These are phyloP conservation scores for Debaryomyces singareniensis DNA, from an alignment of 1,139 yeast species.

Conservation along the genomic window DNA sequence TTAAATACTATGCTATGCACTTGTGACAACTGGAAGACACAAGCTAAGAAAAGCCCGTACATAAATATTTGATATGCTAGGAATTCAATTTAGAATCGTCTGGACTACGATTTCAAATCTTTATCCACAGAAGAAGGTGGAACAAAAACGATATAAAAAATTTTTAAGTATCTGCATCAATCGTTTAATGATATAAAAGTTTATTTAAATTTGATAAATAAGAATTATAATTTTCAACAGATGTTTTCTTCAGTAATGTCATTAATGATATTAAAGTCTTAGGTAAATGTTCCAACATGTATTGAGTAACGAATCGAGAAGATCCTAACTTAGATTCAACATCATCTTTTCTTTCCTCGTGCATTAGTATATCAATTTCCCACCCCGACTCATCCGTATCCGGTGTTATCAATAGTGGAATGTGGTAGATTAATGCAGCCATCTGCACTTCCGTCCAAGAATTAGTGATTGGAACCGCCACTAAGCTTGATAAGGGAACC, in stretches of 20 bases:
- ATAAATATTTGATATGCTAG: no score
- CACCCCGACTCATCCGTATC: constrained; percentile 12
- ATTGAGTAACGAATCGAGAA: background rate
- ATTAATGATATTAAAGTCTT: constrained; percentile 1
- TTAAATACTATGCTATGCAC: no score
- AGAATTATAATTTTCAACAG: constrained; percentile 2
- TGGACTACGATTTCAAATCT: no score
- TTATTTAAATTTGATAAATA: constrained; percentile 2
- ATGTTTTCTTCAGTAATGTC: constrained; percentile 1
- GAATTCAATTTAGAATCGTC: no score
- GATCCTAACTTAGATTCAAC: background rate
- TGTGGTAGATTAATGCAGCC: constrained; percentile 16
- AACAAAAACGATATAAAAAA: no score
- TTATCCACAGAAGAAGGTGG: no score
- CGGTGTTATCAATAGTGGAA: constrained; percentile 29
- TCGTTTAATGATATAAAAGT: background rate
- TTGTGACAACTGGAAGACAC: background rate
- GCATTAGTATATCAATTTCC: constrained; percentile 14
- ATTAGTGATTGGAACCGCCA: constrained; percentile 19
- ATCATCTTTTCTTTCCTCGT: constrained; percentile 14
- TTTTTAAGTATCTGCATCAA: no score
- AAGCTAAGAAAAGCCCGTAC: no score
- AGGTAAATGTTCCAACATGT: constrained; percentile 1
- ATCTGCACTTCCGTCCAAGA: constrained; percentile 24
- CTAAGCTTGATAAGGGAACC: constrained; percentile 15